A percentile compares a stretch with the other conserved stretches of the same genome.
Conservation (phyloP, 352 stramenopile species). For the Globisporangium radiosum region DNA sequence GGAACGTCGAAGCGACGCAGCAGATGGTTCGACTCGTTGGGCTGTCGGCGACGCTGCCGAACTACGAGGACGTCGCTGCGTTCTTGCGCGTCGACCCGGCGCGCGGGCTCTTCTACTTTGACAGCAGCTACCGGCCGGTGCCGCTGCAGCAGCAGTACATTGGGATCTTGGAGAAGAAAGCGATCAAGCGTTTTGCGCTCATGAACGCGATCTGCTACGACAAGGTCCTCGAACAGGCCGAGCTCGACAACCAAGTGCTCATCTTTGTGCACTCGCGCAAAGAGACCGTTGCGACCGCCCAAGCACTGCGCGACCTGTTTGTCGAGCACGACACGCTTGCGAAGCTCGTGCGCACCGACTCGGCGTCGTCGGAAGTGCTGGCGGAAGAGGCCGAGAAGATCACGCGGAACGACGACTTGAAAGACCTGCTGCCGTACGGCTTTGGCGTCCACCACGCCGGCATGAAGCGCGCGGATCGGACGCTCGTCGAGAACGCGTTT, state of each 20-base stretch:
- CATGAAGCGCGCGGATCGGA: slow-evolving; percentile 96
- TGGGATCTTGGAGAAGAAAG: slow-evolving; percentile 98
- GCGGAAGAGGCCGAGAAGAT: slow-evolving; percentile 90
- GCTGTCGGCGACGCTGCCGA: slow-evolving; percentile 97
- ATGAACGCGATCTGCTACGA: slow-evolving; percentile 99
- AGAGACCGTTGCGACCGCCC: slow-evolving; percentile 96
- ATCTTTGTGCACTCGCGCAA: slow-evolving; percentile 99
- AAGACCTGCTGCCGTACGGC: slow-evolving; percentile 97
- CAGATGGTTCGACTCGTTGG: slow-evolving; percentile 97
- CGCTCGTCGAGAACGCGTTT: slow-evolving; percentile 98
- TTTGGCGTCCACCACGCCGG: slow-evolving; percentile 99
- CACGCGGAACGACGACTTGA: slow-evolving; percentile 95
- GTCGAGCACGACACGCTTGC: slow-evolving; percentile 93
- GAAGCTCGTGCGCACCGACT: slow-evolving; percentile 87
- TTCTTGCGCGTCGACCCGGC: slow-evolving; percentile 97
- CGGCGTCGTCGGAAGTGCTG: slow-evolving; percentile 89
- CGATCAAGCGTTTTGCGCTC: slow-evolving; percentile 97
- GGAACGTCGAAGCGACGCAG: slow-evolving; percentile 96
- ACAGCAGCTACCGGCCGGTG: slow-evolving; percentile 98
- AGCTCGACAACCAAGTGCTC: slow-evolving; percentile 96
- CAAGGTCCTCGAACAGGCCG: slow-evolving; percentile 93
- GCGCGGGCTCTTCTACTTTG: slow-evolving; percentile 99
- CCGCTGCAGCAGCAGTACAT: slow-evolving; percentile 99
- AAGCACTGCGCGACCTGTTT: slow-evolving; percentile 94
- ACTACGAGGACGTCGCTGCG: slow-evolving; percentile 98